Evolutionary conservation across 768 basidiomycete genomes (phyloP).

Genomic region (Hemileccinum impolitum): DNA sequence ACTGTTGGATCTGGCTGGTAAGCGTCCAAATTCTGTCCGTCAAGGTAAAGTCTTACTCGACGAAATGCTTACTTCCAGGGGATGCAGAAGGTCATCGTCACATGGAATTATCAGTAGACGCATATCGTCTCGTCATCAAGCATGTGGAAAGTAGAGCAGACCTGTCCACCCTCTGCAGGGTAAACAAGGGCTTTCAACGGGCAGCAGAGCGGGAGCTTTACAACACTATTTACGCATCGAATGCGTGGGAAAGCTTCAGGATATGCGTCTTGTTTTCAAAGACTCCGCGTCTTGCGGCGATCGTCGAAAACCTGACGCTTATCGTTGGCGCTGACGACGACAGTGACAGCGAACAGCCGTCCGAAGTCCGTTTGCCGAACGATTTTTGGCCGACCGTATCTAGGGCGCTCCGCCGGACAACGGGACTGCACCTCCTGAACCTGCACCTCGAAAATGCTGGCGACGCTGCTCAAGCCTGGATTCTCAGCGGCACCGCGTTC

Average conservation of each 20-base stretch:
- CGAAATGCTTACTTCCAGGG: slow-evolving; percentile 5
- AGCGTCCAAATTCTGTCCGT: neutral
- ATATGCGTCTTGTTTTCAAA: slow-evolving; percentile 47
- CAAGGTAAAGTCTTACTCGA: neutral
- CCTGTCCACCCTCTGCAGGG: slow-evolving; percentile 54
- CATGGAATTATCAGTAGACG: slow-evolving; percentile 62
- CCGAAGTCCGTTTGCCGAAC: slow-evolving; percentile 24
- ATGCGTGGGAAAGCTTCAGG: slow-evolving; percentile 35
- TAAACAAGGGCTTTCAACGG: slow-evolving; percentile 51
- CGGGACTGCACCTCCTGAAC: slow-evolving; percentile 49
- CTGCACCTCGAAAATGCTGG: slow-evolving; percentile 36
- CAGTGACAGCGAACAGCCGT: neutral
- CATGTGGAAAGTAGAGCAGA: slow-evolving; percentile 50
- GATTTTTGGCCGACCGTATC: slow-evolving; percentile 52
- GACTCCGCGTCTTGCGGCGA: slow-evolving; percentile 44
- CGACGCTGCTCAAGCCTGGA: slow-evolving; percentile 35
- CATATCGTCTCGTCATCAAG: slow-evolving; percentile 54
- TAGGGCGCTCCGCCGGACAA: slow-evolving; percentile 44
- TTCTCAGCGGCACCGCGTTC: slow-evolving; percentile 43
- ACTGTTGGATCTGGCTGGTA: slow-evolving; percentile 8
- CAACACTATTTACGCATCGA: slow-evolving; percentile 50
- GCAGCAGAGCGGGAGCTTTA: slow-evolving; percentile 60
- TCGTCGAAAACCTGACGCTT: slow-evolving; percentile 56
- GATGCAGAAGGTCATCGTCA: slow-evolving; percentile 37
- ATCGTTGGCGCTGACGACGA: slow-evolving; percentile 30